A percentile compares a stretch with the other conserved stretches of the same genome.
Evolutionary conservation across 306 rosid genomes (phyloP).

Genomic region (Quercus robur): DNA sequence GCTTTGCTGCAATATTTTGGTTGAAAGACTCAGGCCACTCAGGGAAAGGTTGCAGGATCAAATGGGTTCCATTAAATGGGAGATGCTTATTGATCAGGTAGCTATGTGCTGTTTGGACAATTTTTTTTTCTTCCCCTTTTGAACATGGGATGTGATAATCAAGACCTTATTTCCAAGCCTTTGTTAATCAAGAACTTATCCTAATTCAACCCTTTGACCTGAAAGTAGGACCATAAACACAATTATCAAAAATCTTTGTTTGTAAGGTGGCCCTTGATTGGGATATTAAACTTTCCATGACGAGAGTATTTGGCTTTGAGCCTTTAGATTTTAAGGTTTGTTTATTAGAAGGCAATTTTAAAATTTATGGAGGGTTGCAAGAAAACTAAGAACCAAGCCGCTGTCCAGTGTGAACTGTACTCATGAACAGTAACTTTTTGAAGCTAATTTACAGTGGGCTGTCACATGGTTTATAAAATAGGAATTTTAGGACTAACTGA

Average conservation of each 20-base stretch:
- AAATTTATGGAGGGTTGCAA: not conserved
- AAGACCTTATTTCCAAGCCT: not conserved
- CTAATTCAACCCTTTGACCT: not conserved
- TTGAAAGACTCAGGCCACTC: conserved; percentile 70
- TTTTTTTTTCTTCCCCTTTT: not conserved
- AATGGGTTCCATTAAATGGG: conserved; percentile 68
- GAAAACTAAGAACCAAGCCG: not conserved
- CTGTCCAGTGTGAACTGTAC: not conserved
- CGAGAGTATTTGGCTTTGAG: not conserved
- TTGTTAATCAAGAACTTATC: not conserved
- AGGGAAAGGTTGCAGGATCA: conserved; percentile 53
- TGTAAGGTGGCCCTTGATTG: not conserved
- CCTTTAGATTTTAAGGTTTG: not conserved
- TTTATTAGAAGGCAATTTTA: not conserved
- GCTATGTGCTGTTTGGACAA: conserved; percentile 3
- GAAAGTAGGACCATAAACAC: not conserved
- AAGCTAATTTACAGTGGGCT: not conserved
- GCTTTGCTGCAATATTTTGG: conserved; percentile 69
- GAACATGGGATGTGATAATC: not conserved
- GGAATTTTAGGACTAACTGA: not conserved
- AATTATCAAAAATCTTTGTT: not conserved
- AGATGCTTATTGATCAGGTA: conserved; percentile 72
- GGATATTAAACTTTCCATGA: not conserved
- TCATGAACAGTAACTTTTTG: not conserved
- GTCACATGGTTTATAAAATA: not conserved